Conservation (phyloP, 108 stramenopile species). For the Epipyxis sp. region DNA sequence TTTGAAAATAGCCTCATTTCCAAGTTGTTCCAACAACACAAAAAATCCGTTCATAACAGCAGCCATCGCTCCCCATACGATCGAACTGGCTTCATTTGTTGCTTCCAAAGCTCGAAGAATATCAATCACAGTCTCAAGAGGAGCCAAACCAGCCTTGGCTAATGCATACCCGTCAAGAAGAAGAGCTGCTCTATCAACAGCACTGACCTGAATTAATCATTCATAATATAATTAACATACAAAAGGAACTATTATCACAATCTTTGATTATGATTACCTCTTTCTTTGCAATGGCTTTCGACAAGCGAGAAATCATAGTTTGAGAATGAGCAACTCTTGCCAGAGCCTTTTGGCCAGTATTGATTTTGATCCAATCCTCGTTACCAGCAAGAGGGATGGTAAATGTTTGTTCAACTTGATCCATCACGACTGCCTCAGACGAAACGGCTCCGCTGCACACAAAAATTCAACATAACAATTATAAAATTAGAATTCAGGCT, state of each 20-base stretch:
- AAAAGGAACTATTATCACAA: too few relatives aligned
- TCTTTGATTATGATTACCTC: too few relatives aligned
- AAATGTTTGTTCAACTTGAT: conserved; percentile 2
- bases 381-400: conserved; percentile 8
- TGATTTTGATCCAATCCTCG: conserved; percentile 84
- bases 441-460: not conserved
- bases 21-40: conserved; percentile 14
- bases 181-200: conserved; percentile 79
- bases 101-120: conserved; percentile 69
- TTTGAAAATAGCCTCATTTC: not conserved
- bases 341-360: conserved; percentile 87
- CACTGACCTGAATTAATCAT: conserved; percentile 45
- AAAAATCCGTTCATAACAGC: conserved; percentile 65
- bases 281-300: conserved; percentile 7
- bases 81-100: conserved; percentile 78
- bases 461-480: too few relatives aligned
- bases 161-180: conserved; percentile 80
- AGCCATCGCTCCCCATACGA: conserved; percentile 76
- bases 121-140: conserved; percentile 68
- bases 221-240: too few relatives aligned
- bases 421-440: conserved; percentile 8
- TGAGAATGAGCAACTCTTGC: conserved; percentile 76
- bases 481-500: too few relatives aligned
- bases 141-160: conserved; percentile 79
- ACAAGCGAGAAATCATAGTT: conserved; percentile 63